Base-by-base conservation (phyloP, 2,329 filamentous ascomycete species). In the Colletotrichum ledebouriae region DNA sequence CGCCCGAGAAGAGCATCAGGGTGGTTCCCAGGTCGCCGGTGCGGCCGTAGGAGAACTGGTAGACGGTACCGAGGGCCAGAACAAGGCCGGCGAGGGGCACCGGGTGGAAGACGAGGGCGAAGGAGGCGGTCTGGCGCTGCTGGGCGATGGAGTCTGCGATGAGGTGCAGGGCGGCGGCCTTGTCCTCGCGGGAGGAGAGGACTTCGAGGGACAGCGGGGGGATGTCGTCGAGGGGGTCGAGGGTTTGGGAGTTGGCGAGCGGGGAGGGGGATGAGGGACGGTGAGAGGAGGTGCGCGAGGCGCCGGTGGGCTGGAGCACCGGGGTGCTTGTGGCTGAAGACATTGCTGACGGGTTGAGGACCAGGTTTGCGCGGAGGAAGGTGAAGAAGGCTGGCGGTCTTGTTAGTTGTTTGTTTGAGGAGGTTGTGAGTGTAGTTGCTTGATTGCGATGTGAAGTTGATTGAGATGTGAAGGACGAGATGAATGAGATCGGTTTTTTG, bases 61-160 rank as follows among this genome's bases (percentile, higher is more conserved):
- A 84, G 33, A 84, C 76, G 52, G 80, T 70, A 11, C 77, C 82
- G 17, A 88, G 77, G 15, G 78, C 73, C 11, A 79, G 75, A 46
- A 79, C 75, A n/a, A 89, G 79, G 7, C 83, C 77, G 22, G 83
- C 79, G 13, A 90, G 75, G 57, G 84, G 82, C 25, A 87, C 76
- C 0, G 87, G 88, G 78, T 93, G 89, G 73, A 86, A 87, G 70
- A 92, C 82, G 67, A 96, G 81, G 70, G 87, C 81, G 62, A 82
- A 81, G 47, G 89, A 87, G 20, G 92, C 89, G 9, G 86, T 80
- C 76, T 93, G 90, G 70, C 91, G 89, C 83, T 96, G 94, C 79
- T 97, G 91, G 41, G 93, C 92, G 57, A 97, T 87, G 67, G 90
- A 93, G 79, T 95, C 93, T 69, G 93, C 91, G 44, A 97, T 85